phyloP scores from a whole-genome alignment of 805 yeast genomes.

The Scheffersomyces spartinae region DNA sequence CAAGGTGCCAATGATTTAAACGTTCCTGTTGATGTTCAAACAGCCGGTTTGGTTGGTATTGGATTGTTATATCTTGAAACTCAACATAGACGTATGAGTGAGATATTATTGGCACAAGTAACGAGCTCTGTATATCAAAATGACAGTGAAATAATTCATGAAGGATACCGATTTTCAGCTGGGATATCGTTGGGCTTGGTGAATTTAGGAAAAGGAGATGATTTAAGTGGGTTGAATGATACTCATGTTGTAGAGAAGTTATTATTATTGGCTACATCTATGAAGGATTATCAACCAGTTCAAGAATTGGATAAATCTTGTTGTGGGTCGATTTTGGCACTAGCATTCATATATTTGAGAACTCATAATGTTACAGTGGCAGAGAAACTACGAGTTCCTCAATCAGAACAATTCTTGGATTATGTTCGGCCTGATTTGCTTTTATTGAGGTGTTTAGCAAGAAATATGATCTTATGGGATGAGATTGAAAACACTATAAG shows the following conservation, averaged over 20 bases:
- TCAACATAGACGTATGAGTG: slow-evolving; percentile 80
- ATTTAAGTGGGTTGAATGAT: slow-evolving; percentile 47
- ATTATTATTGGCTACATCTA: slow-evolving; percentile 43
- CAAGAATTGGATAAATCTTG: slow-evolving; percentile 51
- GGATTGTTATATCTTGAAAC: slow-evolving; percentile 73
- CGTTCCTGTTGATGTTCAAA: slow-evolving; percentile 72
- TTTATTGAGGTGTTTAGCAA: slow-evolving; percentile 51
- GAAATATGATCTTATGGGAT: slow-evolving; percentile 65
- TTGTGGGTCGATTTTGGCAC: slow-evolving; percentile 67
- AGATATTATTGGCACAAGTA: slow-evolving; percentile 61
- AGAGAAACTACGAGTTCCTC: slow-evolving; percentile 46
- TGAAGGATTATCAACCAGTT: slow-evolving; percentile 51
- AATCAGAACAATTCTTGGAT: slow-evolving; percentile 45
- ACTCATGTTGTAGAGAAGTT: slow-evolving; percentile 52
- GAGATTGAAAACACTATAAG: slow-evolving; percentile 31
- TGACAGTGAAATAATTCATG: slow-evolving; percentile 50
- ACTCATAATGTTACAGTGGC: slow-evolving; percentile 55
- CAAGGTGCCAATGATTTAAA: slow-evolving; percentile 83
- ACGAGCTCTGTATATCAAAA: slow-evolving; percentile 40
- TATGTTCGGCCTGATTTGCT: slow-evolving; percentile 73
- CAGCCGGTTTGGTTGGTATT: slow-evolving; percentile 85
- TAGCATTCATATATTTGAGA: slow-evolving; percentile 62
- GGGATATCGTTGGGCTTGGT: slow-evolving; percentile 83
- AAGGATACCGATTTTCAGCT: slow-evolving; percentile 76
- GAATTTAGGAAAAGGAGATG: slow-evolving; percentile 67